Percentiles rank a stretch among this genome's conserved stretches.
Evolutionary conservation across 768 basidiomycete species (phyloP).

Genomic region (Lepiota venenata): DNA sequence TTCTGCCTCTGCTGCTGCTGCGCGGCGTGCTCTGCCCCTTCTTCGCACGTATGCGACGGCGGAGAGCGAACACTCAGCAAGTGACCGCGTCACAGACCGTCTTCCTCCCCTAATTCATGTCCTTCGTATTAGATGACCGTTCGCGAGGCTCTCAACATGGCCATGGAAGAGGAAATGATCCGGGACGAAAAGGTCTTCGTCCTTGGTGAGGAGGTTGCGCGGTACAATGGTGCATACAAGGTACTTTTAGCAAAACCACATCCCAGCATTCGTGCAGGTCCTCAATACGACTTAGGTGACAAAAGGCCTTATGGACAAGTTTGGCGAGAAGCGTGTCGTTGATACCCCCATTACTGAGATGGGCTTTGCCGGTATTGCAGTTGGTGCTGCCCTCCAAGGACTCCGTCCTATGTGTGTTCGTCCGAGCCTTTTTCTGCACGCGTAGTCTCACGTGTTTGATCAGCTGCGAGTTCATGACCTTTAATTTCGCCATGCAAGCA

Average conservation of each 20-base stretch:
- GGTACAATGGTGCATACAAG: constrained; percentile 98
- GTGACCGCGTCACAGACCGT: constrained; percentile 17
- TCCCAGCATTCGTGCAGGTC: constrained; percentile 2
- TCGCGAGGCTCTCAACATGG: constrained; percentile 94
- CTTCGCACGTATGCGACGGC: constrained; percentile 66
- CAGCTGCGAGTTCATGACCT: constrained; percentile 99
- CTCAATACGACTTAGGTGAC: constrained; percentile 63
- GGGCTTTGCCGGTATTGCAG: constrained; percentile 97
- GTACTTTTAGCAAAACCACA: constrained; percentile 33
- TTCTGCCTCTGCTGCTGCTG: constrained; percentile 34
- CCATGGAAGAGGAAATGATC: constrained; percentile 99
- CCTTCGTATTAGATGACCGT: constrained; percentile 78
- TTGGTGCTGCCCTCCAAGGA: constrained; percentile 92
- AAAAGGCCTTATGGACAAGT: constrained; percentile 98
- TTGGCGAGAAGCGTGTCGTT: constrained; percentile 96
- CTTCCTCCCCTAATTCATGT: constrained; percentile 8
- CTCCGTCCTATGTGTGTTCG: constrained; percentile 80
- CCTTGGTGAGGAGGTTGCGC: constrained; percentile 96
- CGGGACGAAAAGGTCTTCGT: constrained; percentile 94
- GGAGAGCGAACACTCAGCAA: constrained; percentile 39
- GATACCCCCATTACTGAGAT: constrained; percentile 98
- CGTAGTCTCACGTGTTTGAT: constrained; percentile 9
- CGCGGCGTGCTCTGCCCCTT: constrained; percentile 37
- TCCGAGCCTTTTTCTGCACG: constrained; percentile 8
- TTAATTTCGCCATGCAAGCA: constrained; percentile 99